Base-by-base conservation (phyloP, 768 basidiomycete species). In the Russula sp. region DNA sequence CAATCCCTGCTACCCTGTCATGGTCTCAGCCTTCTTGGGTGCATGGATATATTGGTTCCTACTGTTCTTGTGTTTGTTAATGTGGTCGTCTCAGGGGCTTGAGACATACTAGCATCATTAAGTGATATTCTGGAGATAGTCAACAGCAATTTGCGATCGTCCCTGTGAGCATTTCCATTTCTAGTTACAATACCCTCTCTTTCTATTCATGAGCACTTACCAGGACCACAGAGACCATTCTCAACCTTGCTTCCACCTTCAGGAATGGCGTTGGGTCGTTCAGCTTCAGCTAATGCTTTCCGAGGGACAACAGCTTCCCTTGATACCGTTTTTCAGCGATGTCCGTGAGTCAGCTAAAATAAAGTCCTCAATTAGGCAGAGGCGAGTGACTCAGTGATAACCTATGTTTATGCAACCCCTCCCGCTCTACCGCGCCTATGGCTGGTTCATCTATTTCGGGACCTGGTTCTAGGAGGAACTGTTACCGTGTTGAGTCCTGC, bases 381-480 rank as follows among this genome's bases (percentile, higher is more conserved):
- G 25, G 25, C 25, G 3, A 29, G 25, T 29, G 25, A 29, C 25
- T 29, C 25, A 29, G 25, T 29, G 25, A 29, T 29, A 29, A 78
- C 86, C 32, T 70, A 75, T 56, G 86, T 84, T 62, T 67, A 78
- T 71, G 20, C 20, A 43, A 20, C 16, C 22, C 35, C 41, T 58
- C 58, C 16, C 7, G 51, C 50, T 38, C 16, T 29, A 52, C 32
- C 9, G 42, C 38, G 64, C 41, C 22, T 61, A 55, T 43, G 42
- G 18, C 34, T 66, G 54, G 58, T 36, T 57, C n/a, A 18, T 35
- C 1, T 45, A 11, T 45, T 64, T 39, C 59, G 87, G 82, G 86
- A 79, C 25, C 71, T 85, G 35, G 81, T 91, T 58, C 88, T 88
- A 38, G 79, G 79, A 22, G 88, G 89, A 11, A 74, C 78, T 43